Percentiles rank a stretch among this genome's conserved stretches.
These are phyloP conservation scores for Candida dajiaensis DNA, from an alignment of 805 yeast genomes.

Conservation along the genomic window DNA sequence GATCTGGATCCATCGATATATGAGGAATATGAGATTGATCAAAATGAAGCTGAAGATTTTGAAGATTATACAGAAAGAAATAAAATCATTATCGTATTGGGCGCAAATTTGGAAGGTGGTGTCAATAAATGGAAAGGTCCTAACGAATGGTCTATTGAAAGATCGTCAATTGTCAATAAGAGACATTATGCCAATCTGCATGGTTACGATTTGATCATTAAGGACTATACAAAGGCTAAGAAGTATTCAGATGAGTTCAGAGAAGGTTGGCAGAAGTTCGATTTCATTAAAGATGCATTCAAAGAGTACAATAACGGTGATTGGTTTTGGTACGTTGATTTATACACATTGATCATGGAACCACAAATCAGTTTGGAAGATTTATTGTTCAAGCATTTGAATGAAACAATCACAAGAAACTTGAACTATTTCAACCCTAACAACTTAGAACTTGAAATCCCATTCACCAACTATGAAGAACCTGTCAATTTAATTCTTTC, in stretches of 20 bases:
- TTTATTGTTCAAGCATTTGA: constrained; percentile 26
- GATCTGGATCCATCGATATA: constrained; percentile 10
- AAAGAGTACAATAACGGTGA: constrained; percentile 25
- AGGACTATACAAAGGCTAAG: constrained; percentile 40
- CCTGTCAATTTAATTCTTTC: constrained; percentile 32
- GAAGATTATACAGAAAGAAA: constrained; percentile 18
- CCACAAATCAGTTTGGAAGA: constrained; percentile 31
- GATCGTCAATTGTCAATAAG: constrained; percentile 41
- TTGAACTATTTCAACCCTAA: constrained; percentile 32
- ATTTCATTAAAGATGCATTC: constrained; percentile 30
- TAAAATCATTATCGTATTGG: constrained; percentile 31
- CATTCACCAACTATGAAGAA: constrained; percentile 25
- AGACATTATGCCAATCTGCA: constrained; percentile 41
- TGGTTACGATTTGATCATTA: constrained; percentile 41
- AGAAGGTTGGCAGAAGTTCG: constrained; percentile 41
- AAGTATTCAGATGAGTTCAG: constrained; percentile 44
- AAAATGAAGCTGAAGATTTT: background rate
- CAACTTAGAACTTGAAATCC: constrained; percentile 26
- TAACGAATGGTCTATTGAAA: constrained; percentile 41
- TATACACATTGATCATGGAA: constrained; percentile 36
- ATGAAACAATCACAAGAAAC: constrained; percentile 27
- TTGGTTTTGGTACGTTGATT: constrained; percentile 39
- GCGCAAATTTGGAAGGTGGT: constrained; percentile 37
- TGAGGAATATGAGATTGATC: constrained; percentile 11
- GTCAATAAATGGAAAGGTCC: constrained; percentile 34